These are phyloP conservation scores for Talaromyces sp. DNA, from an alignment of 2,329 filamentous ascomycete genomes.

Conservation along the genomic window DNA sequence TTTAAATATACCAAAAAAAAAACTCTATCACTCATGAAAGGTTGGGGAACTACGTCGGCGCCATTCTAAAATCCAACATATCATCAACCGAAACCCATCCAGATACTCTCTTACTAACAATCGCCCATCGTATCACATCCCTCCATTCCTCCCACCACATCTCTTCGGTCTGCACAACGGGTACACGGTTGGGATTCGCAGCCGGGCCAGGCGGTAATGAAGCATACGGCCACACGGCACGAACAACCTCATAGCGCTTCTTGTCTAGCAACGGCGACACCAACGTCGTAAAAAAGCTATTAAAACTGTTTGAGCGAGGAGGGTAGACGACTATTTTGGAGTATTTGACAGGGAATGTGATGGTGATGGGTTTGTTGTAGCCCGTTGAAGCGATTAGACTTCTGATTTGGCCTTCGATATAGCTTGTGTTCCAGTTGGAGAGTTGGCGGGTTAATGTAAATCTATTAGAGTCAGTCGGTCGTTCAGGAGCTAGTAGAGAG, in stretches of 20 bases:
- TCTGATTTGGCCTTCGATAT: slow-evolving; percentile 27
- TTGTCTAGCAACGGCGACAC: slow-evolving; percentile 26
- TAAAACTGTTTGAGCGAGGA: slow-evolving; percentile 12
- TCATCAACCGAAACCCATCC: slow-evolving; percentile 21
- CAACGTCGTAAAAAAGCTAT: slow-evolving; percentile 22
- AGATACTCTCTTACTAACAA: slow-evolving; percentile 17
- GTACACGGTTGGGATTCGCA: slow-evolving; percentile 16
- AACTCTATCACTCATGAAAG: background rate
- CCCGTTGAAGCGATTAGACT: slow-evolving; percentile 26
- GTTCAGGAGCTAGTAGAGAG: background rate
- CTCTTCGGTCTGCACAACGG: slow-evolving; percentile 21
- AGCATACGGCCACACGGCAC: slow-evolving; percentile 25
- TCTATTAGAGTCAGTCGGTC: slow-evolving; percentile 3
- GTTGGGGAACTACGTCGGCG: background rate
- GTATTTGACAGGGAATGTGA: slow-evolving; percentile 25
- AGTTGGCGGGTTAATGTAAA: slow-evolving; percentile 18
- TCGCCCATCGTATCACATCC: slow-evolving; percentile 18
- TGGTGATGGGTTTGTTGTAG: slow-evolving; percentile 25
- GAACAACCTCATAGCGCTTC: slow-evolving; percentile 25
- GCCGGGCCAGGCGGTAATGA: slow-evolving; percentile 13
- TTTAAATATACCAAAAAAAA: background rate
- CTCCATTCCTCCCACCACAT: slow-evolving; percentile 29
- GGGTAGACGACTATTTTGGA: slow-evolving; percentile 24
- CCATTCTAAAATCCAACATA: slow-evolving; percentile 20
- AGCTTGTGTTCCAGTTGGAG: slow-evolving; percentile 20